Conservation (phyloP, 306 rosid genomes). For the Cyclanthera cordifolia region DNA sequence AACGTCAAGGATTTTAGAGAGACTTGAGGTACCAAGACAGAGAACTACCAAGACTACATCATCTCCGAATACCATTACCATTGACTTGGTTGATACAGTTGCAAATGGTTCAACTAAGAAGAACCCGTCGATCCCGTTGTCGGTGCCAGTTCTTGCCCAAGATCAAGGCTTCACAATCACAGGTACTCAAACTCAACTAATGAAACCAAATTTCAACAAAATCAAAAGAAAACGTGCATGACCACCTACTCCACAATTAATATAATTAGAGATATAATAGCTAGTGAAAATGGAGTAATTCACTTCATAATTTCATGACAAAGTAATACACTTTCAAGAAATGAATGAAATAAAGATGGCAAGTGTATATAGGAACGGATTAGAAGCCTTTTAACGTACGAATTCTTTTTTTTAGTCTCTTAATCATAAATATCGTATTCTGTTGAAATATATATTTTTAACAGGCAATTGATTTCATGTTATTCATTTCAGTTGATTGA, state of each 20-base stretch:
- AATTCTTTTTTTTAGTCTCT: no score
- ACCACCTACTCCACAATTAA: background rate
- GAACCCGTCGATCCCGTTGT: conserved; percentile 29
- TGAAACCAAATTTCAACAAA: conserved; percentile 62
- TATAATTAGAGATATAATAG: no score
- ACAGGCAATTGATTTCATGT: no score
- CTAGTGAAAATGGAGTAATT: no score
- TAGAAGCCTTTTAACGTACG: no score
- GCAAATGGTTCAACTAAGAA: conserved; percentile 19
- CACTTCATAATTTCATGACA: no score
- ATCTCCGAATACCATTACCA: conserved; percentile 27
- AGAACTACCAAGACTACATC: conserved; percentile 27
- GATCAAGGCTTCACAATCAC: conserved; percentile 21
- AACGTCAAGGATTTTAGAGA: conserved; percentile 72
- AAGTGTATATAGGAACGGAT: no score
- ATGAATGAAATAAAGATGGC: no score
- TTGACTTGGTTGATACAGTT: conserved; percentile 18
- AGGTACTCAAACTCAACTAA: conserved; percentile 45
- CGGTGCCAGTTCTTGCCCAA: conserved; percentile 27
- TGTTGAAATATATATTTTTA: no score
- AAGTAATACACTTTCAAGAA: no score
- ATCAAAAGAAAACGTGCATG: conserved; percentile 44
- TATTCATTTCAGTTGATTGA: no score
- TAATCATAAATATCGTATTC: no score
- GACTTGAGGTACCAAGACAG: conserved; percentile 65